A percentile compares a stretch with the other conserved stretches of the same genome.
phyloP scores from a whole-genome alignment of 805 yeast species.

The Nadsonia fulvescens region DNA sequence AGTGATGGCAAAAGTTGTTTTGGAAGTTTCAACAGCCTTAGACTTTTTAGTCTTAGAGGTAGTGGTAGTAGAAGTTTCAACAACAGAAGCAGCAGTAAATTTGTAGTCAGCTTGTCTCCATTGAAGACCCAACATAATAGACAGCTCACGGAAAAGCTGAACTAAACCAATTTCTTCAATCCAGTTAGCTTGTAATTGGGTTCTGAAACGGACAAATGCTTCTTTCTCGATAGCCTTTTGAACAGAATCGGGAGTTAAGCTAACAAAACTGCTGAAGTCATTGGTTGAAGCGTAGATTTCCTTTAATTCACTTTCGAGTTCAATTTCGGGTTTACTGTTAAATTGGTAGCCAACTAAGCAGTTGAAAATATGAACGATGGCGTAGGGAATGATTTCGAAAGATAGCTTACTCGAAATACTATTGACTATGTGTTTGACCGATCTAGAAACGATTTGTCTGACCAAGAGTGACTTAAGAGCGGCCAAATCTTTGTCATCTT shows the following conservation, averaged over 20 bases:
- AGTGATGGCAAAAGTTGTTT: constrained; percentile 27
- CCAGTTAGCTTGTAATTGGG: constrained; percentile 35
- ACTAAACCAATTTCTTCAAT: constrained; percentile 19
- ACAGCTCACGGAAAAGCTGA: constrained; percentile 49
- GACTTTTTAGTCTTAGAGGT: constrained; percentile 15
- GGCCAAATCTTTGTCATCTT: constrained; percentile 20
- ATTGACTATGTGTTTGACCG: constrained; percentile 58
- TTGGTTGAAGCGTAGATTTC: constrained; percentile 24
- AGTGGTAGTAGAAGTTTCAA: constrained; percentile 19
- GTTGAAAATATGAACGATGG: constrained; percentile 57
- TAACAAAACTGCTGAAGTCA: constrained; percentile 23
- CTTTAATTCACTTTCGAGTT: constrained; percentile 24
- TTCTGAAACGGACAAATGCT: constrained; percentile 47
- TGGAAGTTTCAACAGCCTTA: constrained; percentile 15
- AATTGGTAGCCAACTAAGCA: constrained; percentile 25
- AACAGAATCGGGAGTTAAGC: constrained; percentile 30
- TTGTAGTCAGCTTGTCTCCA: constrained; percentile 39
- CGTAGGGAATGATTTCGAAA: constrained; percentile 32
- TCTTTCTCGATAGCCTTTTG: constrained; percentile 29
- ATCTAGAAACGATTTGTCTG: constrained; percentile 66
- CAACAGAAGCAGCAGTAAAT: constrained; percentile 23
- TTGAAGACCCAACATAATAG: constrained; percentile 73
- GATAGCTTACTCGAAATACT: constrained; percentile 29
- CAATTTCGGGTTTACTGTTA: constrained; percentile 24
- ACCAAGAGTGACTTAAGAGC: constrained; percentile 30